phyloP scores from a whole-genome alignment of 129 eudicot species.

The Smallanthus sonchifolius region DNA sequence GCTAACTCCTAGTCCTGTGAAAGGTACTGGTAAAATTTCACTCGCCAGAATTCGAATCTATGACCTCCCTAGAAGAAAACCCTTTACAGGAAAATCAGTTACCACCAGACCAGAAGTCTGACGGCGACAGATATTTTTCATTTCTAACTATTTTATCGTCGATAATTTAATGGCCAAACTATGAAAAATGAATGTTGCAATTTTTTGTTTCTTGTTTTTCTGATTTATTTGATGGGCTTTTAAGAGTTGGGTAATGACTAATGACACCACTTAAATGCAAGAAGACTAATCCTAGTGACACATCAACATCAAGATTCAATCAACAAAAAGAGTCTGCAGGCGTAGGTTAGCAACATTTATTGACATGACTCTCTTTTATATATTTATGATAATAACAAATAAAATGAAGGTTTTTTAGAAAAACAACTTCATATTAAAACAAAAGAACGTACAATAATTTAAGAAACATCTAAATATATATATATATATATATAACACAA shows the following conservation, averaged over 20 bases:
- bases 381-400: neutral
- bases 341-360: neutral
- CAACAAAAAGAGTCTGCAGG: neutral
- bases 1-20: no score
- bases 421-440: neutral
- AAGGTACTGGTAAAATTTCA: no score
- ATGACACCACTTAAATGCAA: neutral
- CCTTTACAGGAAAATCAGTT: no score
- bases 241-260: neutral
- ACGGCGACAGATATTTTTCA: no score
- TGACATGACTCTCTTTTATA: neutral
- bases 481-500: neutral
- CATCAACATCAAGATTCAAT: neutral
- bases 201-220: neutral
- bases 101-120: no score
- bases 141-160: no score
- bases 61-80: no score
- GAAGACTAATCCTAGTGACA: neutral
- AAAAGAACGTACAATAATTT: neutral
- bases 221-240: neutral
- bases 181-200: neutral
- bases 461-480: neutral
- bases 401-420: neutral
- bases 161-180: neutral
- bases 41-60: no score